Base-by-base conservation (phyloP, 768 basidiomycete genomes). In the Pleurotus citrinopileatus region DNA sequence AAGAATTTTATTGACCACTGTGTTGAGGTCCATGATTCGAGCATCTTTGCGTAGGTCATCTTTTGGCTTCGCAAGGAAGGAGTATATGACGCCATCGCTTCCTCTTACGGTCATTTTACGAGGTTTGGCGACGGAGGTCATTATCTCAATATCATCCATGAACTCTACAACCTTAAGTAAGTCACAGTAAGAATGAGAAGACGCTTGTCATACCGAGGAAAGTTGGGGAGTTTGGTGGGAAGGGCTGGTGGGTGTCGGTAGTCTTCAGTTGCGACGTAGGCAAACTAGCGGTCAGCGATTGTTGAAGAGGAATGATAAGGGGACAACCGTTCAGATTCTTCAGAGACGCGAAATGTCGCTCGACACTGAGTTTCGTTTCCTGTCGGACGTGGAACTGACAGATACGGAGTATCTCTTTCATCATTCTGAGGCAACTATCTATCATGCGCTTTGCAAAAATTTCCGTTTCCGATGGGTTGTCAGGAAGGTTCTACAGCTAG, bases 31-130 rank as follows among this genome's bases (percentile, higher is more conserved):
- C 96, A 98, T 98, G 52, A 99, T 69, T 4, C 97, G 82, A 0
- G 94, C 95, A 63, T 99, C 97, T 73, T 99, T 99, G 34, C 97
- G 81, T 27, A 99, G 76, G 70, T 99, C 97, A 65, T 99, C 97
- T 68, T 94, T 93, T 6, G 96, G 96, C 67, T 99, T 99, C 50
- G 91, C 92, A 5, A 99, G 77, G 75, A 98, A 98, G 70, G 84
- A 86, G 72, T 98, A 98, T 9, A 72, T 73, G 54, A 86, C 82
- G 1, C 94, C 94, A 63, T 98, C 83, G 59, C 83, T 87, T 0
- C 92, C 95, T 25, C 71, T 73, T 44, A 98, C 87, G 1, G 85
- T 86, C 56, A 99, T 82, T 70, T 96, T 97, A 60, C 93, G 86
- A 4, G 97, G 97, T 63, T 84, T 89, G 25, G 92, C 91, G 22